A percentile compares a stretch with the other conserved stretches of the same genome.
Evolutionary conservation across 2,329 filamentous ascomycete genomes (phyloP).

Genomic region (Macrophomina pseudophaseolina): DNA sequence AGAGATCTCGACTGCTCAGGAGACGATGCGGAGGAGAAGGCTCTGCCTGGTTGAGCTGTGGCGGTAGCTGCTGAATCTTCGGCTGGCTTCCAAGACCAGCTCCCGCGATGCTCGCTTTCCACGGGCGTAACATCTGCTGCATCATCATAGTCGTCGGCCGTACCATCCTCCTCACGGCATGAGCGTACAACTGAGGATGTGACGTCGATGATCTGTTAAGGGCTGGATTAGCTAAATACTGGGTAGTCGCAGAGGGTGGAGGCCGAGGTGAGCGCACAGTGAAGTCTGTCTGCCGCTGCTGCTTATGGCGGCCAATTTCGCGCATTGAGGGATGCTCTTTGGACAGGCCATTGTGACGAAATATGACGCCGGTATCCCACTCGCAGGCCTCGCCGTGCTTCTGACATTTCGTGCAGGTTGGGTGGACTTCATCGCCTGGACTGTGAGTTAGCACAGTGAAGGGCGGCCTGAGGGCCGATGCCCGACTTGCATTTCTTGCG

Average conservation of each 20-base stretch:
- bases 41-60: neutral
- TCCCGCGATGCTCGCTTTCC: constrained; percentile 6
- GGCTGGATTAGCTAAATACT: neutral
- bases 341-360: constrained; percentile 29
- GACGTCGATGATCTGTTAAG: constrained; percentile 23
- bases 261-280: constrained; percentile 5
- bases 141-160: constrained; percentile 9
- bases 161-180: constrained; percentile 17
- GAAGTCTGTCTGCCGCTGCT: constrained; percentile 19
- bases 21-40: neutral
- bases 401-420: constrained; percentile 30
- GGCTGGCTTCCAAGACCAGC: constrained; percentile 1
- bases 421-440: constrained; percentile 31
- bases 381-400: constrained; percentile 30
- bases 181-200: constrained; percentile 21
- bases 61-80: neutral
- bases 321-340: constrained; percentile 24
- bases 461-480: neutral
- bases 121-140: neutral
- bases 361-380: constrained; percentile 32
- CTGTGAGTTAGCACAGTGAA: neutral
- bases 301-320: constrained; percentile 28
- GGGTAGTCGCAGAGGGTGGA: too few species aligned
- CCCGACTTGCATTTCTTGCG: constrained; percentile 29
- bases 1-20: constrained; percentile 6